A percentile compares a stretch with the other conserved stretches of the same genome.
phyloP scores from a whole-genome alignment of 2,329 filamentous ascomycete species.

The Pezicula rhizophila region DNA sequence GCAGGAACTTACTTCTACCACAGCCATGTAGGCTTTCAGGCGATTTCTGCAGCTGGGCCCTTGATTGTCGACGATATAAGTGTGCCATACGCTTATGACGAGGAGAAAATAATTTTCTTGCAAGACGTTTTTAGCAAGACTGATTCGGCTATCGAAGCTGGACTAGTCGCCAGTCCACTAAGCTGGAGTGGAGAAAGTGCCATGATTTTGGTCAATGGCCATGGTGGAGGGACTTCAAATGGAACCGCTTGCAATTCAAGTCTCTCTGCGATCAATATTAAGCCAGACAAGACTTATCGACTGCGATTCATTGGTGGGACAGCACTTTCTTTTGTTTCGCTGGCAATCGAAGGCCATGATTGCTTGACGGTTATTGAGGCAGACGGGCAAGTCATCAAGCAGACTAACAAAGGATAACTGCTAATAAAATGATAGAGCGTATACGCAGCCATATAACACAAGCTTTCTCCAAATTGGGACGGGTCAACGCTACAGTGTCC shows the following conservation, averaged over 20 bases:
- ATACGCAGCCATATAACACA: constrained; percentile 33
- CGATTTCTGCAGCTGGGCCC: constrained; percentile 39
- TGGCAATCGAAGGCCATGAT: constrained; percentile 51
- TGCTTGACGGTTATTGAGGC: constrained; percentile 54
- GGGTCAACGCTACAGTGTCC: constrained; percentile 44
- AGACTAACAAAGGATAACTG: neutral
- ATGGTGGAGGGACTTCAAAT: constrained; percentile 37
- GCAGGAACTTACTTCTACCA: constrained; percentile 53
- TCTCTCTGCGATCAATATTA: constrained; percentile 46
- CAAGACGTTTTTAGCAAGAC: constrained; percentile 51
- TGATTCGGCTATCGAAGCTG: constrained; percentile 44
- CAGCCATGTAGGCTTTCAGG: constrained; percentile 48
- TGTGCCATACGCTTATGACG: constrained; percentile 55
- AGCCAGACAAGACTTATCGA: constrained; percentile 55
- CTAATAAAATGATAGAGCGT: constrained; percentile 20
- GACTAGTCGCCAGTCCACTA: constrained; percentile 43
- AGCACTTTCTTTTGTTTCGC: constrained; percentile 45
- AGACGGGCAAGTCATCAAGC: constrained; percentile 39
- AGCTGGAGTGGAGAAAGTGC: constrained; percentile 53
- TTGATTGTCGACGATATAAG: constrained; percentile 38
- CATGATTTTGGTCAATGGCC: constrained; percentile 52
- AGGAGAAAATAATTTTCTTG: constrained; percentile 49
- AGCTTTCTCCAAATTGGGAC: constrained; percentile 39
- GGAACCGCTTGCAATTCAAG: constrained; percentile 29
- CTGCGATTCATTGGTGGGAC: constrained; percentile 53